Base-by-base conservation (phyloP, 805 yeast genomes). In the Candida peoriensis region DNA sequence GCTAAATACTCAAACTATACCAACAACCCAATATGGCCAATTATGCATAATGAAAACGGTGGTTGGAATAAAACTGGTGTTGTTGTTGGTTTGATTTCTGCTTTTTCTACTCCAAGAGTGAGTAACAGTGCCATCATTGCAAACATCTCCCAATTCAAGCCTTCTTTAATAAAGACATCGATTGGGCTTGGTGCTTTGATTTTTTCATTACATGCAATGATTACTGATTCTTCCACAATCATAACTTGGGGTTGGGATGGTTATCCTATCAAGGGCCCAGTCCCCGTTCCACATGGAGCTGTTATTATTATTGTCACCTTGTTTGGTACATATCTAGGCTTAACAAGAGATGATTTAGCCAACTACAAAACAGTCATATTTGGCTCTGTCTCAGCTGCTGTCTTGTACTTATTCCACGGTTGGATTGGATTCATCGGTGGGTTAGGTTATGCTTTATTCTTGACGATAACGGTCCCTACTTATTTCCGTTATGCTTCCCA, bases 181-280 rank as follows among this genome's bases (percentile, higher is more conserved):
- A 34, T 74, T 17, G 95, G 95, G 1, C 68, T 90, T 43, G 97
- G 94, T 17, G 76, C 87, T 1, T 66, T 81, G 37, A 56, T 87
- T 20, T 90, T 78, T 54, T 74, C 82, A 6, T 57, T 83, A 23
- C 81, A 79, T 46, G 83, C 94, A 11, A 74, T 80, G 66, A 57
- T 88, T 30, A 73, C 86, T 3, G 98, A 93, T 55, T 72, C 96
- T 0, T 79, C 95, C 3, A 83, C 93, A 8, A 68, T 90, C 28
- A 82, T 86, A n/a, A 68, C 80, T 30, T 93, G 97, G 97, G 76
- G 78, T n/a, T 93, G 97, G 97, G 83, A 80, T 42, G 98, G 98
- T 1, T 90, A 72, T 56, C 95, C 95, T 27, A 66, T 85, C n/a
- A 63, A 64, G 4, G 94, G 95, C 0, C 96, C 97, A 9, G 70